Percentiles rank a stretch among this genome's conserved stretches.
phyloP scores from a whole-genome alignment of 1,284 basidiomycete genomes.

The Ustilago shanxiensis region DNA sequence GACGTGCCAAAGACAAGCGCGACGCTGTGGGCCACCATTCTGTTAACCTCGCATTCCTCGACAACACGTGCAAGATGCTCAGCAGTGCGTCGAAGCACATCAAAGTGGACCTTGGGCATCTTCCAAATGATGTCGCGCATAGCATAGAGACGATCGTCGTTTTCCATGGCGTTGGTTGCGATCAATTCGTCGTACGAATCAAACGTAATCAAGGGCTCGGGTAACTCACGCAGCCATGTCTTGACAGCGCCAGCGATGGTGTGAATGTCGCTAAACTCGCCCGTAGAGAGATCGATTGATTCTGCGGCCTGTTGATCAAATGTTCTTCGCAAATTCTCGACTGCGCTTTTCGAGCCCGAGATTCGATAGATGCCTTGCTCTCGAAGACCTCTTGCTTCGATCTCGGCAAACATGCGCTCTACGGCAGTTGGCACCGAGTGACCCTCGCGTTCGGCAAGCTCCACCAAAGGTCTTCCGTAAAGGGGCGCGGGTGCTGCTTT shows the following conservation, averaged over 20 bases:
- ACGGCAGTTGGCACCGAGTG: slow-evolving; percentile 61
- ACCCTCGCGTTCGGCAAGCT: slow-evolving; percentile 57
- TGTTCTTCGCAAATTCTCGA: slow-evolving; percentile 58
- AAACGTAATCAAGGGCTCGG: slow-evolving; percentile 67
- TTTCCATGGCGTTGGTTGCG: slow-evolving; percentile 64
- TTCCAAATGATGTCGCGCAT: slow-evolving; percentile 65
- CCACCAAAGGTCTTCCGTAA: slow-evolving; percentile 55
- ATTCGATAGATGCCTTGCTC: slow-evolving; percentile 70
- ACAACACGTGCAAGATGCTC: slow-evolving; percentile 65
- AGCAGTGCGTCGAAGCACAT: slow-evolving; percentile 59
- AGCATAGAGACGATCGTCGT: slow-evolving; percentile 62
- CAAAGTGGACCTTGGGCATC: slow-evolving; percentile 66
- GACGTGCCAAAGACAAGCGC: slow-evolving; percentile 69
- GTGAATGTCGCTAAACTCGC: slow-evolving; percentile 67
- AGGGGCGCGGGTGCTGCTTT: slow-evolving; percentile 38
- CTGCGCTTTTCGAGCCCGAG: slow-evolving; percentile 64
- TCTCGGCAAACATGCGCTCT: slow-evolving; percentile 66
- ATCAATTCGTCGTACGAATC: slow-evolving; percentile 64
- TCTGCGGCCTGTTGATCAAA: slow-evolving; percentile 57
- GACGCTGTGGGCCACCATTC: slow-evolving; percentile 69
- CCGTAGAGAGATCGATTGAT: slow-evolving; percentile 50
- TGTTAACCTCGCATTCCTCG: slow-evolving; percentile 61
- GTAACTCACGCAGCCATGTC: slow-evolving; percentile 68
- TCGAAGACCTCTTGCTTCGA: slow-evolving; percentile 65
- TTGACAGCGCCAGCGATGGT: slow-evolving; percentile 67